phyloP scores from a whole-genome alignment of 306 rosid genomes.

The Casuarina glauca region DNA sequence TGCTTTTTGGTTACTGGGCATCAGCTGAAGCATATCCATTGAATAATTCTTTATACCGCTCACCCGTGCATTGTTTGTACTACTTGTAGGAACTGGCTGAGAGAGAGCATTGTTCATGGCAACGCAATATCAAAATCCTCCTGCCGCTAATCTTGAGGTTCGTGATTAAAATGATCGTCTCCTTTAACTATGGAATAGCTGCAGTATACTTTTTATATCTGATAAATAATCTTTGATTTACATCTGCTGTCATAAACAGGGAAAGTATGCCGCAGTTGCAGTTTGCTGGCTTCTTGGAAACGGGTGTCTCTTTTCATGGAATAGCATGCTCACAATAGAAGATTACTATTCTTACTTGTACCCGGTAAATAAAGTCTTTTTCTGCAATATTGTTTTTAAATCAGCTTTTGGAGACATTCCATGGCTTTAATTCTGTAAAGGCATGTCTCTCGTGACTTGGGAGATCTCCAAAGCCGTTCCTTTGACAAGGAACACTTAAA shows the following conservation, averaged over 20 bases:
- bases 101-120: conserved; percentile 3
- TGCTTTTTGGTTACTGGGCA: background rate
- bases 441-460: background rate
- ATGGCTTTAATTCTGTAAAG: background rate
- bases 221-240: conserved; percentile 9
- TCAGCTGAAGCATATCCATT: background rate
- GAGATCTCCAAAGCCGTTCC: background rate
- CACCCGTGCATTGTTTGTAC: background rate
- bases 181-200: background rate
- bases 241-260: conserved; percentile 41
- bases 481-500: background rate
- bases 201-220: background rate
- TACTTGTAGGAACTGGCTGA: background rate
- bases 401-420: background rate
- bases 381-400: conserved; percentile 12
- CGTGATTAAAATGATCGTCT: background rate
- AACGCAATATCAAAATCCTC: background rate
- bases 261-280: conserved; percentile 52
- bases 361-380: conserved; percentile 52
- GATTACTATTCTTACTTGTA: conserved; percentile 77
- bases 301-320: conserved; percentile 86
- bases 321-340: conserved; percentile 84
- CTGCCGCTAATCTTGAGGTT: conserved; percentile 10
- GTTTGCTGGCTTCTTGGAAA: conserved; percentile 93
- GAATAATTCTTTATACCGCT: background rate